Evolutionary conservation across 176 grass and related monocot genomes (phyloP), one percentile per base, ranked within the genome.

Genomic region (Bothriochloa decipiens): DNA sequence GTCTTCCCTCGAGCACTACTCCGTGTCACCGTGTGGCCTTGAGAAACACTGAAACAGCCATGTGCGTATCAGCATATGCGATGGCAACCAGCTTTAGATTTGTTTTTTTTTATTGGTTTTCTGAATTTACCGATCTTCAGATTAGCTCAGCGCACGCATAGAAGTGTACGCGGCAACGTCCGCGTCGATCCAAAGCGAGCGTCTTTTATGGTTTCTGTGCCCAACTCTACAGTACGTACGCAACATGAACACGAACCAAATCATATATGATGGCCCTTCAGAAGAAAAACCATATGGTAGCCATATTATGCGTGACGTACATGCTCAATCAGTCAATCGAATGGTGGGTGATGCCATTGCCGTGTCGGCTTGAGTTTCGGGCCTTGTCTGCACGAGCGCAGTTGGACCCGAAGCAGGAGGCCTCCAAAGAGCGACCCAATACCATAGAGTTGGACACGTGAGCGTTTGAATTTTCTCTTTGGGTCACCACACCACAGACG

Each of bases 221-320:
- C 39, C 50, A 33, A 7, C 23, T 10, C 3, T 36, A 17, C 70
- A 35, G 41, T 47, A 28, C 25, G 23, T 47, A 62, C 36, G 23
- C 17, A 33, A 17, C 20, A 16, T 8, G 42, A 42, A 45, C 20
- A 35, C 23, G 39, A 15, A 68, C 12, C 15, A 35, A 49, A 66
- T 27, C 62, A 4, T 16, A n/a, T 10, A 15, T 2, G 8, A 3
- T 3, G n/a, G 11, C 10, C 8, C 22, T 22, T 7, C 12, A n/a
- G 8, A 18, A 20, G n/a, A n/a, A 2, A 8, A 22, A 20, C 9
- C 43, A 27, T 26, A 23, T 12, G 23, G n/a, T 22, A 13, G 23
- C 69, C 64, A 43, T 46, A 50, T n/a, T n/a, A n/a, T n/a, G n/a
- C n/a, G 8, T 78, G 50, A 85, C 65, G 75, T 78, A 18, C 36